A percentile compares a stretch with the other conserved stretches of the same genome.
Conservation (phyloP, 345 rosid species). For the Gossypium ekmanianum region DNA sequence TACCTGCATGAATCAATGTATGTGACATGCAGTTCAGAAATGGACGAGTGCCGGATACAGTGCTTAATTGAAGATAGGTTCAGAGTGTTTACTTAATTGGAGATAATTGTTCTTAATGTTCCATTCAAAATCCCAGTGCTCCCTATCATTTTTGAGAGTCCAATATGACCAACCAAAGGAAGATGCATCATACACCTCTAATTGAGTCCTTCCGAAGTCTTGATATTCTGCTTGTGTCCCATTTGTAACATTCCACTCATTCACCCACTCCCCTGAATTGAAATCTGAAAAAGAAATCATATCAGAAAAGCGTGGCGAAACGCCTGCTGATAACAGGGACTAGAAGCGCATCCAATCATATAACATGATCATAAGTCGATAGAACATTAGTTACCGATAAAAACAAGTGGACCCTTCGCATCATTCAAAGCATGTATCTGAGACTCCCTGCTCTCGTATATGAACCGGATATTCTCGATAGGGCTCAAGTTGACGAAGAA, state of each 20-base stretch:
- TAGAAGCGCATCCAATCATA: not conserved
- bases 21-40: not conserved
- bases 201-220: conserved; percentile 56
- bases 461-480: conserved; percentile 47
- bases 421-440: conserved; percentile 48
- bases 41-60: not conserved
- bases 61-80: not conserved
- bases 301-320: not conserved
- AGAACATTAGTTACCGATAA: conserved; percentile 39
- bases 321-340: not conserved
- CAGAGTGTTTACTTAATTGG: conserved; percentile 42
- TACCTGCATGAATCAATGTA: conserved; percentile 32
- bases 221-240: conserved; percentile 59
- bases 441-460: conserved; percentile 50
- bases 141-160: conserved; percentile 62
- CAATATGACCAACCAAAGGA: conserved; percentile 83
- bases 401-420: conserved; percentile 54
- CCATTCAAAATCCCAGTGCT: conserved; percentile 87
- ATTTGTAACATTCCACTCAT: conserved; percentile 57
- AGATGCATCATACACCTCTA: conserved; percentile 58
- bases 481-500: conserved; percentile 51
- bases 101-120: conserved; percentile 57
- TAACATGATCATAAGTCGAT: not conserved
- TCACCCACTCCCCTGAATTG: conserved; percentile 73
- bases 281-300: not conserved